Evolutionary conservation across 1,139 yeast species (phyloP).

Genomic region (Hyphopichia pseudoburtonii): DNA sequence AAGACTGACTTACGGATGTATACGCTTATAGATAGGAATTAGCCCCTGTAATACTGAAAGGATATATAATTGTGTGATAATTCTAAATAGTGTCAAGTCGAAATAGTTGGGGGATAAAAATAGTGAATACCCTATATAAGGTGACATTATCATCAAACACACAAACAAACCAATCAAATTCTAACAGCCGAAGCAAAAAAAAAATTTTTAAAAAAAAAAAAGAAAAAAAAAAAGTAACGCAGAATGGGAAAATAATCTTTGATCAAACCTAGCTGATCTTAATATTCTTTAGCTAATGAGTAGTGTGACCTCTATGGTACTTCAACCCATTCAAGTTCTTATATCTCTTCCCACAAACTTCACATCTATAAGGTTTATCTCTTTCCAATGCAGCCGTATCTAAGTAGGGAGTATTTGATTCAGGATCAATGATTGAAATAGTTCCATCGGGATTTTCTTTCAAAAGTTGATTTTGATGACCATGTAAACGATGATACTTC

Average conservation of each 20-base stretch:
- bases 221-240: not conserved
- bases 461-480: constrained; percentile 93
- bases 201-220: too few species aligned
- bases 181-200: too few species aligned
- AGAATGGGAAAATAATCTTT: not conserved
- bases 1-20: too few species aligned
- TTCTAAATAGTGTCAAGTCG: too few species aligned
- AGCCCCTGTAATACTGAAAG: too few species aligned
- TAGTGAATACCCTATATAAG: too few species aligned
- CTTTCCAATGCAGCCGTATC: constrained; percentile 94
- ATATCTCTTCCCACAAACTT: constrained; percentile 96
- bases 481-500: constrained; percentile 93
- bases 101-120: too few species aligned
- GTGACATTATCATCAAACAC: too few species aligned
- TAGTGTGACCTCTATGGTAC: constrained; percentile 96
- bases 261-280: constrained; percentile 8
- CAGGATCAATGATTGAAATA: constrained; percentile 88
- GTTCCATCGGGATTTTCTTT: constrained; percentile 94
- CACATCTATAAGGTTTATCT: constrained; percentile 98
- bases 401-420: constrained; percentile 84
- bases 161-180: too few species aligned
- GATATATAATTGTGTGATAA: too few species aligned
- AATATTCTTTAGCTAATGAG: too few species aligned
- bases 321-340: constrained; percentile 94
- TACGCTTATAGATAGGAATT: too few species aligned